Evolutionary conservation across 2,329 filamentous ascomycete genomes (phyloP).

Genomic region (Ceratocystis cubensis): DNA sequence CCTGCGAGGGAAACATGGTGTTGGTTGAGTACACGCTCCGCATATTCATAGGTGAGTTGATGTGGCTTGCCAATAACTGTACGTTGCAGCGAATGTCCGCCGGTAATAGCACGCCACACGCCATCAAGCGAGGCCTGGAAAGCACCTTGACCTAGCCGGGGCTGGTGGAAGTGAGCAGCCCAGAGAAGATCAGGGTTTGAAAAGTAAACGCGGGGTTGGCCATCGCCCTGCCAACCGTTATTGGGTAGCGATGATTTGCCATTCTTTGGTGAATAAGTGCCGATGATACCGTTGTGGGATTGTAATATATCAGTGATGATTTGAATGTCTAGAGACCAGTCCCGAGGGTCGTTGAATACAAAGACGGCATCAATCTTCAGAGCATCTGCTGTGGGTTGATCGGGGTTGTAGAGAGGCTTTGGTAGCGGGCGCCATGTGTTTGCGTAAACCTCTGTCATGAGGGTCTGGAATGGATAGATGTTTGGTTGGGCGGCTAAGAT

Average conservation of each 20-base stretch:
- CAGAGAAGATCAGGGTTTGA: conserved; percentile 85
- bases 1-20: conserved; percentile 36
- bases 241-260: conserved; percentile 52
- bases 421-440: conserved; percentile 46
- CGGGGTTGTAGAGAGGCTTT: conserved; percentile 32
- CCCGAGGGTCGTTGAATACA: conserved; percentile 88
- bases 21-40: conserved; percentile 56
- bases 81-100: conserved; percentile 46
- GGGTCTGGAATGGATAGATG: conserved; percentile 71
- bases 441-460: conserved; percentile 50
- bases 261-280: conserved; percentile 66
- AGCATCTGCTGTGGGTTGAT: conserved; percentile 31
- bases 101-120: conserved; percentile 62
- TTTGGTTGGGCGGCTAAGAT: conserved; percentile 60
- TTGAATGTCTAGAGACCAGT: conserved; percentile 86
- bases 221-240: conserved; percentile 68
- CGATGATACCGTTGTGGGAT: conserved; percentile 64
- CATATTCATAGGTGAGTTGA: conserved; percentile 65
- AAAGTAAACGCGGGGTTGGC: conserved; percentile 72
- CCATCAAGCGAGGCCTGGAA: conserved; percentile 74
- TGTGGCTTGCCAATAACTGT: conserved; percentile 75
- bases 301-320: conserved; percentile 73
- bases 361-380: conserved; percentile 82
- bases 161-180: conserved; percentile 72
- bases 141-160: conserved; percentile 80